Percentiles rank a stretch among this genome's conserved stretches.
Conservation (phyloP, 169 alveolate genomes). For the Plasmodium falciparum region DNA sequence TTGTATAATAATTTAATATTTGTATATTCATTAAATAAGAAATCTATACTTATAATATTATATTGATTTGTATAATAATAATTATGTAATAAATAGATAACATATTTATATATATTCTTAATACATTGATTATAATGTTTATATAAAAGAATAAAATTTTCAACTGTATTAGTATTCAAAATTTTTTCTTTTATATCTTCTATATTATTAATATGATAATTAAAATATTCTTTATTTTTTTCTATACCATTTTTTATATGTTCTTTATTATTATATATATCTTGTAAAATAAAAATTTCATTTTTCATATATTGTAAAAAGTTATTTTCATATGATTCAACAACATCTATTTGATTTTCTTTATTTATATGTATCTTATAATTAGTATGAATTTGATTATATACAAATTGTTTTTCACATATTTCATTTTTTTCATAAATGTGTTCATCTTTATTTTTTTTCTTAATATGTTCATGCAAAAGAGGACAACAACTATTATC, state of each 20-base stretch:
- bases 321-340: neutral
- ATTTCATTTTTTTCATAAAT: neutral
- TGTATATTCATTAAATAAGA: constrained; percentile 52
- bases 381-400: no score
- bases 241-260: constrained; percentile 7
- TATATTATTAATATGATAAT: constrained; percentile 41
- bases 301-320: constrained; percentile 33
- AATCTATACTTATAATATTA: constrained; percentile 5
- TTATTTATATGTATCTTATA: no score
- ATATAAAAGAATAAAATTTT: constrained; percentile 18
- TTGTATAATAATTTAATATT: constrained; percentile 24
- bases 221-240: constrained; percentile 40
- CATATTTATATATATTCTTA: constrained; percentile 24
- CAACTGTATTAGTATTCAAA: constrained; percentile 12
- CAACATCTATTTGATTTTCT: neutral
- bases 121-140: constrained; percentile 32
- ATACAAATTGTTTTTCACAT: neutral
- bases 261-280: constrained; percentile 13
- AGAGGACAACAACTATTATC: neutral
- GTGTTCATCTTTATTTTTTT: neutral
- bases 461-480: neutral
- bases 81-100: constrained; percentile 29
- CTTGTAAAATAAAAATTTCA: constrained; percentile 61
- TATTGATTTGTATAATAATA: constrained; percentile 41
- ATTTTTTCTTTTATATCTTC: constrained; percentile 35